These are phyloP conservation scores for Bidens hawaiensis DNA, from an alignment of 140 eudicot genomes.

Conservation along the genomic window DNA sequence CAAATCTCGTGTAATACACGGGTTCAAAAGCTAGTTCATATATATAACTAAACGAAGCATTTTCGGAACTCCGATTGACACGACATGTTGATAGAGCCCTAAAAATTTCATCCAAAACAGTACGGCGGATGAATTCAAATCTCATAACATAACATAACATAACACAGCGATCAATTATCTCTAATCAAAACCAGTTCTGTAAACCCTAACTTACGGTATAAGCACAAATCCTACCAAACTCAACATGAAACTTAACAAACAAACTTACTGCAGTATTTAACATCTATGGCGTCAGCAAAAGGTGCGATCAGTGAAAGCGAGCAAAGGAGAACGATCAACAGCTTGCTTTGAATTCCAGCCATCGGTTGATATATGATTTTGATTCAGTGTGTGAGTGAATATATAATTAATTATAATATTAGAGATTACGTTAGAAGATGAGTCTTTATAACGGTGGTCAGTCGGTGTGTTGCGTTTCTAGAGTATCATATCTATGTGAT, in stretches of 20 bases:
- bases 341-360: conserved; percentile 33
- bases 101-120: not conserved
- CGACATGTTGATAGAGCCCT: too few relatives aligned
- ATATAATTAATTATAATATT: too few relatives aligned
- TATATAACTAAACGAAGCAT: too few relatives aligned
- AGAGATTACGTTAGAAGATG: not conserved
- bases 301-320: conserved; percentile 23
- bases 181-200: not conserved
- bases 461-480: conserved; percentile 11
- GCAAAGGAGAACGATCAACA: conserved; percentile 25
- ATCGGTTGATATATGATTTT: conserved; percentile 5
- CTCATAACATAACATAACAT: not conserved
- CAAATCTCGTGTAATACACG: too few relatives aligned
- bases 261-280: conserved; percentile 44
- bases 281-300: conserved; percentile 37
- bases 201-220: not conserved
- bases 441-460: conserved; percentile 2
- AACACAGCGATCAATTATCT: not conserved
- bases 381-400: not conserved
- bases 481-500: not conserved
- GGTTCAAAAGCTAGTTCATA: too few relatives aligned
- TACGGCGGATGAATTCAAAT: not conserved
- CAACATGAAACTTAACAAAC: not conserved
- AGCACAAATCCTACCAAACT: not conserved
- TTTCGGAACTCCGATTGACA: not conserved